Evolutionary conservation across 305 asterid genomes (phyloP).

Genomic region (Fraxinus xanthoxyloides): DNA sequence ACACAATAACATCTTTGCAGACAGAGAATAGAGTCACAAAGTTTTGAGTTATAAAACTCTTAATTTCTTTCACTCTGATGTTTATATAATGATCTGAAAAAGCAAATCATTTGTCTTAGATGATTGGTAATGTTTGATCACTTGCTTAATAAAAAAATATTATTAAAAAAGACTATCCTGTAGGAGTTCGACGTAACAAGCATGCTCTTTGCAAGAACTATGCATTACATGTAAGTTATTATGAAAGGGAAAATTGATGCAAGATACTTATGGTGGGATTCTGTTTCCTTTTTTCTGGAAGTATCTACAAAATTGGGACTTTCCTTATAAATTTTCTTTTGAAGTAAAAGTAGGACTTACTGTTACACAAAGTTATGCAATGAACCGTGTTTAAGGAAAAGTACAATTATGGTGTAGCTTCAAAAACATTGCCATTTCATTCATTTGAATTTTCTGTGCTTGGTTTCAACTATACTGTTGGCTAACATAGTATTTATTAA

Average conservation of each 20-base stretch:
- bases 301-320: background rate
- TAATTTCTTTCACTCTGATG: background rate
- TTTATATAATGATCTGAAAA: background rate
- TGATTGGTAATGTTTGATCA: background rate
- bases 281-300: background rate
- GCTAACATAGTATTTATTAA: constrained; percentile 4
- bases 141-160: background rate
- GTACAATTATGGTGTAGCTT: background rate
- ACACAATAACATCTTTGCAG: background rate
- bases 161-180: background rate
- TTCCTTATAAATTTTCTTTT: background rate
- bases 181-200: background rate
- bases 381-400: background rate
- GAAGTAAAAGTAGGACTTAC: background rate
- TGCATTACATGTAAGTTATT: background rate
- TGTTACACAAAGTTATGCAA: background rate
- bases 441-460: background rate
- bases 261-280: background rate
- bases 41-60: background rate
- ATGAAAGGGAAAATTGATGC: background rate
- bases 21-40: background rate
- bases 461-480: background rate
- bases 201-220: background rate
- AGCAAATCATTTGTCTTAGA: background rate
- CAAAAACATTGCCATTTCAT: background rate